These are phyloP conservation scores for Plantago elongata DNA, from an alignment of 257 asterid species.

Conservation along the genomic window DNA sequence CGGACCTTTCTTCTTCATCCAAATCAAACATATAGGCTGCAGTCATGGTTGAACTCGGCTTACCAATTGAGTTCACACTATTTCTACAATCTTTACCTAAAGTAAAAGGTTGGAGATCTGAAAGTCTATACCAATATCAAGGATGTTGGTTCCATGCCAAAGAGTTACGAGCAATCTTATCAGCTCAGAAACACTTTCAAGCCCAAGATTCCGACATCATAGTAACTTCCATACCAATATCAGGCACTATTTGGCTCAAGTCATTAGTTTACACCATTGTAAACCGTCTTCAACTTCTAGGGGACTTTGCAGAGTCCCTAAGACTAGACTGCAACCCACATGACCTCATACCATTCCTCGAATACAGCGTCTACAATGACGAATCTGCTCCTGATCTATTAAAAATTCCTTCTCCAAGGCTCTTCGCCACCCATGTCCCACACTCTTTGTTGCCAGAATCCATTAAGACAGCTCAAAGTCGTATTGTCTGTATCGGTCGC, in stretches of 20 bases:
- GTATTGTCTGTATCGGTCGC: constrained; percentile 9
- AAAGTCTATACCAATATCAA: too few relatives aligned
- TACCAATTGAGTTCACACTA: too few relatives aligned
- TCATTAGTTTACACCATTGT: constrained; percentile 24
- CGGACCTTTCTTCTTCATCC: too few relatives aligned
- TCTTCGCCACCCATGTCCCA: constrained; percentile 21
- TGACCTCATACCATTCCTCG: constrained; percentile 13
- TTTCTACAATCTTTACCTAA: too few relatives aligned
- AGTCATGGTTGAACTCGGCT: too few relatives aligned
- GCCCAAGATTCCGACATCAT: constrained; percentile 19
- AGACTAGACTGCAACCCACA: constrained; percentile 20
- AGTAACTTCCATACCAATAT: constrained; percentile 28
- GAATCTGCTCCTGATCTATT: constrained; percentile 6
- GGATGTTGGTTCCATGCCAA: too few relatives aligned
- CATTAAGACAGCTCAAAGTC: constrained; percentile 9
- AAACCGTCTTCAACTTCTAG: constrained; percentile 4
- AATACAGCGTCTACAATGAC: not conserved
- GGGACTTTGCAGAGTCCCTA: constrained; percentile 11
- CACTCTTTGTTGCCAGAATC: constrained; percentile 3
- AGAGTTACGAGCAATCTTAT: too few relatives aligned
- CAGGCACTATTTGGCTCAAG: constrained; percentile 35
- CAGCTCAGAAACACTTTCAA: constrained; percentile 6
- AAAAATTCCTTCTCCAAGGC: constrained; percentile 11
- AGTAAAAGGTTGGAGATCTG: too few relatives aligned
- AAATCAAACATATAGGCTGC: too few relatives aligned